Evolutionary conservation across 441 rosid species (phyloP).

Genomic region (Theobroma grandiflorum): DNA sequence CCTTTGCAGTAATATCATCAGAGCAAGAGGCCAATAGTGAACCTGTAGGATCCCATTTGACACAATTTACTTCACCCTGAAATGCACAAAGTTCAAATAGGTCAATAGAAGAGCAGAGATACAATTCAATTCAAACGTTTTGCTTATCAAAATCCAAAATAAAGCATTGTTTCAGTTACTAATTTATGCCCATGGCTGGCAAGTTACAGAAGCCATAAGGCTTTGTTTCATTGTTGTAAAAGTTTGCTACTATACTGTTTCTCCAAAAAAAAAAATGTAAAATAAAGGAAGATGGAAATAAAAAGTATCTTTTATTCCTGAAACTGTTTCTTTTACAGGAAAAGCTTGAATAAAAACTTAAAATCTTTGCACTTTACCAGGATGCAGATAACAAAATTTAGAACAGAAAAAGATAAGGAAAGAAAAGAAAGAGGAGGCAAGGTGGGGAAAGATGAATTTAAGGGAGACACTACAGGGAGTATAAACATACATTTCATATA

Average conservation of each 20-base stretch:
- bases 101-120: slow-evolving; percentile 23
- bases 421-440: background rate
- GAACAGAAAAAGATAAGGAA: background rate
- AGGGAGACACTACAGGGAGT: background rate
- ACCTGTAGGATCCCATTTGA: slow-evolving; percentile 99
- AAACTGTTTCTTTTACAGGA: background rate
- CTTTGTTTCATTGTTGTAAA: slow-evolving; percentile 6
- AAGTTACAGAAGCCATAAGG: slow-evolving; percentile 13
- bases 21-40: slow-evolving; percentile 94
- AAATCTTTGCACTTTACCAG: background rate
- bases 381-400: background rate
- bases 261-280: background rate
- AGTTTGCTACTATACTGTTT: background rate
- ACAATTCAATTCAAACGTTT: slow-evolving; percentile 5
- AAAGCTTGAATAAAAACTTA: background rate
- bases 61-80: slow-evolving; percentile 99
- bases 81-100: slow-evolving; percentile 31
- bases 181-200: slow-evolving; percentile 5
- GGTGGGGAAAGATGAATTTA: background rate
- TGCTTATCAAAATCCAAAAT: background rate
- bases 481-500: background rate
- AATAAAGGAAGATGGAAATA: background rate
- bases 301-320: background rate
- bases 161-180: background rate
- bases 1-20: slow-evolving; percentile 96